Evolutionary conservation across 2,329 filamentous ascomycete genomes (phyloP), one percentile per base, ranked within the genome.

Genomic region (Arthrobotrys iridis): DNA sequence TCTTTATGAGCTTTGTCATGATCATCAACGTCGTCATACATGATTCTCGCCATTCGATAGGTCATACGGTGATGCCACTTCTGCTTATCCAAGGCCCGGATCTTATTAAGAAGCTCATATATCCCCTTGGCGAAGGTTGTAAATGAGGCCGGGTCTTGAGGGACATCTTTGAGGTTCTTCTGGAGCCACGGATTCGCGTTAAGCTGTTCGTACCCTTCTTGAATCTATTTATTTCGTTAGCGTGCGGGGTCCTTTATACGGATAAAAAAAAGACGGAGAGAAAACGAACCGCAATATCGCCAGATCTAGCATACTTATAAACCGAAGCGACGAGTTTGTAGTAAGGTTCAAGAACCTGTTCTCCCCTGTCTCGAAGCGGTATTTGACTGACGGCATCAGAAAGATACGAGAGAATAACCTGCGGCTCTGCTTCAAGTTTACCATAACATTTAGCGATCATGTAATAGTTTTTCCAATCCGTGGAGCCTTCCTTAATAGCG

Each of bases 61-160:
- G 93, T 92, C 83, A 97, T 93, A 18, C 93, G 90, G 81, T 97
- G 93, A 80, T 97, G 93, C 93, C 93, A 97, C 79, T 95, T 94
- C 0, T 71, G 92, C 91, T 84, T 96, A 82, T 97, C 93, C 75
- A 93, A 93, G 35, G 83, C 83, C 64, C 87, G 86, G 62, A 90
- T 85, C 82, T 76, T 86, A 82, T 81, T 84, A 57, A 81, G 85
- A 80, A 81, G 86, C 79, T 79, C 86, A 11, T 75, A 67, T 37
- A 75, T 67, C 3, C 57, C 71, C 24, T 60, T 75, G 1, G 71
- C 71, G 24, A 75, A 75, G 1, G 55, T 52, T 13, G 35, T 58
- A 43, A 75, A 75, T 2, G 63, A 68, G n/a, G 63, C 77, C 18
- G 76, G 76, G 24, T 77, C 74, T 40, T 75, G 71, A 26, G 58